These are phyloP conservation scores for Phaffomyces antillensis DNA, from an alignment of 805 yeast species.

Conservation along the genomic window DNA sequence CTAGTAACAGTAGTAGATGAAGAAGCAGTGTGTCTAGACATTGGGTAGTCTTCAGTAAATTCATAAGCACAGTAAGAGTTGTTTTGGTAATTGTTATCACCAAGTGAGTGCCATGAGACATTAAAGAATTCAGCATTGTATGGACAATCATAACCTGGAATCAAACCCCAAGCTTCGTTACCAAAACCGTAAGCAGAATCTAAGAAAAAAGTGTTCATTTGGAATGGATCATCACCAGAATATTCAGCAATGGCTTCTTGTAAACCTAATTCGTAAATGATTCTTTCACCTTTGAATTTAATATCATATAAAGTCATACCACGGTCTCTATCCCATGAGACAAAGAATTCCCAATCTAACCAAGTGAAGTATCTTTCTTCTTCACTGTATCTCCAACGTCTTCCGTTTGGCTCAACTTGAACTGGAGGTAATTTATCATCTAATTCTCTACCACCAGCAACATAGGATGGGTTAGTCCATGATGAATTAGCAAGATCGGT, in stretches of 20 bases:
- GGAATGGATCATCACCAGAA: conserved; percentile 26
- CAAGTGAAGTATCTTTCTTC: conserved; percentile 23
- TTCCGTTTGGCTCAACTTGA: conserved; percentile 22
- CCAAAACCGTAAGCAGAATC: conserved; percentile 25
- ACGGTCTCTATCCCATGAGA: conserved; percentile 21
- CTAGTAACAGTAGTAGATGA: conserved; percentile 15
- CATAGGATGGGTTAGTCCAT: conserved; percentile 10
- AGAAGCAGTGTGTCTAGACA: conserved; percentile 18
- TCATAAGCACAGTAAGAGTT: conserved; percentile 24
- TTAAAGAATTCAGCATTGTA: conserved; percentile 24
- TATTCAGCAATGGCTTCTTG: conserved; percentile 27
- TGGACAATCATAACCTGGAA: conserved; percentile 26
- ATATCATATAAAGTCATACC: conserved; percentile 22
- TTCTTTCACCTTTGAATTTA: conserved; percentile 25
- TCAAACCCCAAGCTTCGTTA: conserved; percentile 23
- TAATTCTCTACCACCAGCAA: conserved; percentile 16
- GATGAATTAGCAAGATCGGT: conserved; percentile 5
- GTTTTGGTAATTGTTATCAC: conserved; percentile 19
- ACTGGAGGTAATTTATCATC: conserved; percentile 22
- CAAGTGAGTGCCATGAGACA: conserved; percentile 22
- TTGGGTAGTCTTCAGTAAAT: conserved; percentile 18
- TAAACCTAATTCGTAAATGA: conserved; percentile 21
- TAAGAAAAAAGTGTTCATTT: conserved; percentile 20
- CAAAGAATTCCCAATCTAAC: conserved; percentile 26
- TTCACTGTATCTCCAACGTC: conserved; percentile 23